Conservation (phyloP, 805 yeast genomes). For the Lipomyces yamanashiensis region DNA sequence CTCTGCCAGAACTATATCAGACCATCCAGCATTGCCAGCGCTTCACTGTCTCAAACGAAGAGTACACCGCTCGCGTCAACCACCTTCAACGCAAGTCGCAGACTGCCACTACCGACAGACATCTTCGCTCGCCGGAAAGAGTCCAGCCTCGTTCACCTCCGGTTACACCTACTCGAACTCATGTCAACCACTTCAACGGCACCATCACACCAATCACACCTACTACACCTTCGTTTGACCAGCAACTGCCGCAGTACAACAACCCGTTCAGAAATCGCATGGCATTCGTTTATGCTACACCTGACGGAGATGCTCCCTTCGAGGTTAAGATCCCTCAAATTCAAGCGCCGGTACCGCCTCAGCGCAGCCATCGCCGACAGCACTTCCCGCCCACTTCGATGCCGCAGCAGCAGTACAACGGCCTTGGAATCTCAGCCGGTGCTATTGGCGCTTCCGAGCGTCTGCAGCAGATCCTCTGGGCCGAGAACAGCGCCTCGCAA, state of each 20-base stretch:
- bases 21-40: constrained; percentile 29
- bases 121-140: neutral
- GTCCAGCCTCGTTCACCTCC: constrained; percentile 18
- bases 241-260: constrained; percentile 8
- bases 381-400: neutral
- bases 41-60: constrained; percentile 34
- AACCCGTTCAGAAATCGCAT: constrained; percentile 34
- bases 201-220: constrained; percentile 27
- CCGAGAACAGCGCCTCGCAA: neutral
- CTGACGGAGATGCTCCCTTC: constrained; percentile 14
- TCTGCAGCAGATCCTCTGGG: constrained; percentile 21
- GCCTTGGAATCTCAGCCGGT: constrained; percentile 27
- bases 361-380: constrained; percentile 2
- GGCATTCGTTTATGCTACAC: constrained; percentile 21
- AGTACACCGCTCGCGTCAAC: constrained; percentile 16
- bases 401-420: constrained; percentile 15
- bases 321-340: constrained; percentile 18
- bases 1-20: constrained; percentile 36
- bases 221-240: neutral
- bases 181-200: constrained; percentile 15
- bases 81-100: neutral
- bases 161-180: constrained; percentile 11
- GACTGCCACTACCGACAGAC: too few relatives aligned
- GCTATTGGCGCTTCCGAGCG: constrained; percentile 22
- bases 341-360: constrained; percentile 9